Evolutionary conservation across 1,284 basidiomycete genomes (phyloP).

Genomic region (Melampsora americana): DNA sequence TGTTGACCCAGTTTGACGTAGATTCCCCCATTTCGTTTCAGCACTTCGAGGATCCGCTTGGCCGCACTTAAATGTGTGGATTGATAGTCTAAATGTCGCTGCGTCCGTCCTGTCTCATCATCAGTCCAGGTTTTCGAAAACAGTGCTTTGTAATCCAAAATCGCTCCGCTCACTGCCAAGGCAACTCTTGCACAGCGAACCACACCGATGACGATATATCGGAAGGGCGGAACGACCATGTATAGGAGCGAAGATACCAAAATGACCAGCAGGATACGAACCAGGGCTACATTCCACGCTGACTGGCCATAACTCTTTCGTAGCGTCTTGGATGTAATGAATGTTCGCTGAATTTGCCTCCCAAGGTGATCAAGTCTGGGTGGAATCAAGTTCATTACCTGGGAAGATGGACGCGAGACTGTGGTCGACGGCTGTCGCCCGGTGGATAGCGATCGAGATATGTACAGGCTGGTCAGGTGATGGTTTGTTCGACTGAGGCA

Average conservation of each 20-base stretch:
- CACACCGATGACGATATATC: constrained; percentile 56
- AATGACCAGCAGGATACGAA: constrained; percentile 50
- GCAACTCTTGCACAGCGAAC: constrained; percentile 67
- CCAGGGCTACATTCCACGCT: constrained; percentile 15
- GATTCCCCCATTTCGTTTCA: constrained; percentile 84
- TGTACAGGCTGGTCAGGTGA: too few relatives aligned
- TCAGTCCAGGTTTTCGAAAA: constrained; percentile 60
- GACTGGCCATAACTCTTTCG: too few relatives aligned
- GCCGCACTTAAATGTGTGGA: constrained; percentile 64
- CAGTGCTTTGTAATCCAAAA: constrained; percentile 78
- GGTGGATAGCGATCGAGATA: too few relatives aligned
- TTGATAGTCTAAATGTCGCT: constrained; percentile 62
- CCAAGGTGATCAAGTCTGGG: too few relatives aligned
- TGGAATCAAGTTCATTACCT: too few relatives aligned
- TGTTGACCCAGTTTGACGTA: constrained; percentile 73
- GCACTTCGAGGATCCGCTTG: constrained; percentile 70
- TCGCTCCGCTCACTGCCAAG: constrained; percentile 58
- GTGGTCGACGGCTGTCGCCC: too few relatives aligned
- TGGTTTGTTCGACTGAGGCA: too few relatives aligned
- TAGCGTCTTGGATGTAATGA: too few relatives aligned
- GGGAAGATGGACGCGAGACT: too few relatives aligned
- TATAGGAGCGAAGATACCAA: constrained; percentile 52
- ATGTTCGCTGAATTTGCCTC: too few relatives aligned
- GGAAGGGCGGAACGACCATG: constrained; percentile 55
- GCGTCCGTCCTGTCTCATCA: constrained; percentile 42